A percentile compares a stretch with the other conserved stretches of the same genome.
Conservation (phyloP, 495 filamentous ascomycete genomes). For the Lasiosphaeria hispida region DNA sequence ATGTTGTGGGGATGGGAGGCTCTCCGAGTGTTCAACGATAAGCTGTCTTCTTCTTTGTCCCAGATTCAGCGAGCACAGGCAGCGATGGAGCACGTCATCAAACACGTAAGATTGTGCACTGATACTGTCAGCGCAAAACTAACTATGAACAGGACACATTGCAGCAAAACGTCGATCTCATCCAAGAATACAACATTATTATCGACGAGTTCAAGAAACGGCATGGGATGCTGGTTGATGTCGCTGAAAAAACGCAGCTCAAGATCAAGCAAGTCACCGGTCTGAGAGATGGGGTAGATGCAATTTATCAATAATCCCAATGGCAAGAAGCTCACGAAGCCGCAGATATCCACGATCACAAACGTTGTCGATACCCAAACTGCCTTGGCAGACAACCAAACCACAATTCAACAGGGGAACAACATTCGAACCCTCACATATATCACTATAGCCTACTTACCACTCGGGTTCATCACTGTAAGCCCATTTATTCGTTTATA, state of each 20-base stretch:
- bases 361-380: slow-evolving; percentile 18
- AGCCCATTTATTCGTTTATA: background rate
- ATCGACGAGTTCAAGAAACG: slow-evolving; percentile 20
- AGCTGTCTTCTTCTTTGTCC: slow-evolving; percentile 14
- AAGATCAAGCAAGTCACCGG: slow-evolving; percentile 25
- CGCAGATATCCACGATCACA: slow-evolving; percentile 19
- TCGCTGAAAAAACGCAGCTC: slow-evolving; percentile 17
- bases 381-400: slow-evolving; percentile 17
- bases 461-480: slow-evolving; percentile 18
- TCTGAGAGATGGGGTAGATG: slow-evolving; percentile 14
- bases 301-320: no score
- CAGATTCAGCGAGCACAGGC: slow-evolving; percentile 17
- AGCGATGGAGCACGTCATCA: slow-evolving; percentile 15
- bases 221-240: slow-evolving; percentile 15
- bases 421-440: slow-evolving; percentile 19
- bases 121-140: no score
- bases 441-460: slow-evolving; percentile 19
- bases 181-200: slow-evolving; percentile 17
- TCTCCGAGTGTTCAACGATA: slow-evolving; percentile 19
- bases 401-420: slow-evolving; percentile 18
- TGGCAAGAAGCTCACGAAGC: no score
- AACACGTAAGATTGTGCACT: no score
- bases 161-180: slow-evolving; percentile 17
- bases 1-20: slow-evolving; percentile 23
- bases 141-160: no score